Base-by-base conservation (phyloP, 805 yeast species). In the Phaffomyces antillensis region DNA sequence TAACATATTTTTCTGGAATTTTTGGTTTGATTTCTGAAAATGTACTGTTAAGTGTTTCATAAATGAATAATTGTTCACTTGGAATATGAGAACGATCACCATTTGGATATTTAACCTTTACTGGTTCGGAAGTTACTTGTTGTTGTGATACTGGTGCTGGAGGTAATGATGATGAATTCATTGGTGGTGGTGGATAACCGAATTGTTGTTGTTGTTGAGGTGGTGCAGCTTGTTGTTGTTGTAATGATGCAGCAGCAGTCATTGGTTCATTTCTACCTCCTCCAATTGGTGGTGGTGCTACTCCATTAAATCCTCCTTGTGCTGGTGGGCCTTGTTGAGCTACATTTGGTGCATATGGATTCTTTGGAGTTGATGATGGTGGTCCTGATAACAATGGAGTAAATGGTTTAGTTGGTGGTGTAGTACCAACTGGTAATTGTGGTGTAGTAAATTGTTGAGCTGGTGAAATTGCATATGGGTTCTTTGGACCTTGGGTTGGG, bases 81-180 rank as follows among this genome's bases (percentile, higher is more conserved):
- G 89, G 77, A 49, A 86, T 80, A 52, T 80, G 89, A 2, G 75
- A 61, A 53, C 88, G 75, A 60, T 83, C 90, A 24, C 89, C 89
- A 4, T 73, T 55, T 37, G 90, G 85, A 54, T 68, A 63, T 42
- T 57, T 64, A 7, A 58, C 52, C 44, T 49, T 49, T 20, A 51
- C 49, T 38, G 53, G 52, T 25, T 34, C 49, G 40, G 49, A 17
- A 20, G 26, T 16, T 18, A 18, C 37, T 18, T 11, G 39, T 43
- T 48, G 41, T 39, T 48, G 41, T 36, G 30, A 39, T 24, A 36
- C 28, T 18, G 43, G 28, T 33, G 58, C 54, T 26, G 47, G 49
- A 31, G 60, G 53, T 11, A 71, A 72, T 46, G 66, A 69, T 34
- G 73, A 69, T 51, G 66, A 64, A 41, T 51, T 40, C n/a, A 64